Base-by-base conservation (phyloP, 2,329 filamentous ascomycete genomes). In the Neobulgaria alba region DNA sequence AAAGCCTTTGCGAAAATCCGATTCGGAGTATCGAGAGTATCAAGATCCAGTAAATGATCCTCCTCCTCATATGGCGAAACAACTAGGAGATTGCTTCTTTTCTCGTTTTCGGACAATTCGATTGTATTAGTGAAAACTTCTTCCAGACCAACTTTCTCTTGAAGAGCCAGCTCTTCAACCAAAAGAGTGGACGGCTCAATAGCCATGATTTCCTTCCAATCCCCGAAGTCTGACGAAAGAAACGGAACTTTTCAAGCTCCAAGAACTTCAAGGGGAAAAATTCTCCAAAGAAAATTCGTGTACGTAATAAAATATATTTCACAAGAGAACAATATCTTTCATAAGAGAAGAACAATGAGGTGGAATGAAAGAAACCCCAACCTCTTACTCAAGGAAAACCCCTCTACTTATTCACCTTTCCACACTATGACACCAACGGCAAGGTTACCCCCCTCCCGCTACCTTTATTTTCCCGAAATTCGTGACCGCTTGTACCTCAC, bases 41-140 rank as follows among this genome's bases (percentile, higher is more conserved):
- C 62, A 42, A 95, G 70, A 57, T 89, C 77, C 23, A 94, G 75
- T 36, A 85, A 75, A 60, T 94, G 87, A 2, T 73, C 67, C 19
- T 67, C 61, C 31, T 79, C 76, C 8, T 77, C 75, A 60, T 95
- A 94, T 1, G 87, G 87, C 1, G 88, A 94, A 47, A 79, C 72
- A 30, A 83, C 67, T 33, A 92, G 64, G 53, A 60, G 65, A 46
- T 53, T 47, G 8, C 47, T 41, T 19, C 52, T 36, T 10, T 38
- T 35, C 10, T n/a, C 23, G 29, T 30, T 33, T 12, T 32, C 32
- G 8, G 19, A 18, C 1, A 29, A 31, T 5, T 26, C n/a, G 12
- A 14, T 23, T 10, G 32, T 18, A 16, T 15, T n/a, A 29, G 30
- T 10, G 4, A 19, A 12, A 19, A 3, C 10, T 35, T 8, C 15